Evolutionary conservation across 2,329 filamentous ascomycete genomes (phyloP).

Genomic region (Monascus ruber): DNA sequence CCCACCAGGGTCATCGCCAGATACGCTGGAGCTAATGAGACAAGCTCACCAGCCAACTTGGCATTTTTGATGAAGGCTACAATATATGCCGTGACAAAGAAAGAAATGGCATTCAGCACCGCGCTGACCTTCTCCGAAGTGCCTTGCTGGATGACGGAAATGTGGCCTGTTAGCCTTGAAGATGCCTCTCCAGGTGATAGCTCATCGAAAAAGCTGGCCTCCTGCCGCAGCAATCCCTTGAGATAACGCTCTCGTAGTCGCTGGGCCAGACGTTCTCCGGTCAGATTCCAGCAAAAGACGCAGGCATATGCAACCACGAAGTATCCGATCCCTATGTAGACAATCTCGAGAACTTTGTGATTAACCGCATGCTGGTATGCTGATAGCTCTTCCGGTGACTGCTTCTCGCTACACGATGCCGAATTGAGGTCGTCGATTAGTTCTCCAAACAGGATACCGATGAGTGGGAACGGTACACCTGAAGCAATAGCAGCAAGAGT

Average conservation of each 20-base stretch:
- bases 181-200: constrained; percentile 53
- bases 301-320: constrained; percentile 55
- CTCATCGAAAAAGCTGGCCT: constrained; percentile 53
- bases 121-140: constrained; percentile 62
- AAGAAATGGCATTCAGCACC: constrained; percentile 49
- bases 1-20: constrained; percentile 48
- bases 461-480: constrained; percentile 27
- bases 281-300: constrained; percentile 52
- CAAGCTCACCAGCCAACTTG: constrained; percentile 51
- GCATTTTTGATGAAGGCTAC: constrained; percentile 56
- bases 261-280: constrained; percentile 52
- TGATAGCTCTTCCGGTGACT: constrained; percentile 6
- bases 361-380: constrained; percentile 20
- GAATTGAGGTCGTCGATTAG: constrained; percentile 29
- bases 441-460: constrained; percentile 30
- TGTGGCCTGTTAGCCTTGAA: constrained; percentile 53
- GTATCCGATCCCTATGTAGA: constrained; percentile 53
- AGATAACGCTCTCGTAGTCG: constrained; percentile 53
- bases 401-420: constrained; percentile 11
- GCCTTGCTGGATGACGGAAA: constrained; percentile 55
- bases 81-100: constrained; percentile 56
- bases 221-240: constrained; percentile 47
- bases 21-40: constrained; percentile 53
- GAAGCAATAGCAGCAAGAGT: constrained; percentile 22
- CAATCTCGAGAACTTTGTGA: constrained; percentile 48